Conservation (phyloP, 352 stramenopile species). For the Globisporangium parvum region DNA sequence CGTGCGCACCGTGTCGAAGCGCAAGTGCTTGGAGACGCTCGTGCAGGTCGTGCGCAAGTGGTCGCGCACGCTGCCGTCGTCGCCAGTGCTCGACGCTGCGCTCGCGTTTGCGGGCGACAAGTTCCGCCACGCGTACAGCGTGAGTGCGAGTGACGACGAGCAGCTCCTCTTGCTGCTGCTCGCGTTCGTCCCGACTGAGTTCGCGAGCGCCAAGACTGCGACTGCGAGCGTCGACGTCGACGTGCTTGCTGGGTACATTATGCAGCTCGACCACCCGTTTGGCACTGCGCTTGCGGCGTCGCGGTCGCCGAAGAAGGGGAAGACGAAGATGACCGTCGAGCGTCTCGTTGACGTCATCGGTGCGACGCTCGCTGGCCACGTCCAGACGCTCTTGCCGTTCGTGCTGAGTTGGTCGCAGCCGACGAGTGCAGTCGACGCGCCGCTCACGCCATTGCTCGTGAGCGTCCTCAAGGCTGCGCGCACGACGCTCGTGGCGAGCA, state of each 20-base stretch:
- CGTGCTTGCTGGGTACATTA: conserved; percentile 37
- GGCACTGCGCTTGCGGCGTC: conserved; percentile 14
- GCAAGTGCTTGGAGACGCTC: conserved; percentile 45
- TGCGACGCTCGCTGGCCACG: conserved; percentile 27
- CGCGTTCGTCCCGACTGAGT: conserved; percentile 23
- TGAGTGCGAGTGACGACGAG: conserved; percentile 28
- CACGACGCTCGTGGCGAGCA: conserved; percentile 10
- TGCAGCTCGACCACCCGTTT: conserved; percentile 50
- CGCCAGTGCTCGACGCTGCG: conserved; percentile 34
- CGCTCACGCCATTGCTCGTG: conserved; percentile 56
- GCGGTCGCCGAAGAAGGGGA: conserved; percentile 3
- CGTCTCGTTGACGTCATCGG: conserved; percentile 38
- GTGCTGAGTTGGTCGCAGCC: conserved; percentile 55
- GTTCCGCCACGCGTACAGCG: conserved; percentile 26
- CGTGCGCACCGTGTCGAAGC: conserved; percentile 41
- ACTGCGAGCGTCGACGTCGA: conserved; percentile 18
- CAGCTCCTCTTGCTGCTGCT: conserved; percentile 64
- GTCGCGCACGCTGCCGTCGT: conserved; percentile 3
- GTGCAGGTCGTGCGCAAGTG: conserved; percentile 52
- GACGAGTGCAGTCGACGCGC: conserved; percentile 34
- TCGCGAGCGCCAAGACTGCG: conserved; percentile 7
- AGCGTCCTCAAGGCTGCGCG: conserved; percentile 46
- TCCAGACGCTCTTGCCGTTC: conserved; percentile 41
- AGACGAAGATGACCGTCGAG: conserved; percentile 13
- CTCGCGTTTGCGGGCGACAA: conserved; percentile 43